These are phyloP conservation scores for Phlyctochytrium planicorne DNA, from an alignment of 192 early-diverging fungal species.

Conservation along the genomic window DNA sequence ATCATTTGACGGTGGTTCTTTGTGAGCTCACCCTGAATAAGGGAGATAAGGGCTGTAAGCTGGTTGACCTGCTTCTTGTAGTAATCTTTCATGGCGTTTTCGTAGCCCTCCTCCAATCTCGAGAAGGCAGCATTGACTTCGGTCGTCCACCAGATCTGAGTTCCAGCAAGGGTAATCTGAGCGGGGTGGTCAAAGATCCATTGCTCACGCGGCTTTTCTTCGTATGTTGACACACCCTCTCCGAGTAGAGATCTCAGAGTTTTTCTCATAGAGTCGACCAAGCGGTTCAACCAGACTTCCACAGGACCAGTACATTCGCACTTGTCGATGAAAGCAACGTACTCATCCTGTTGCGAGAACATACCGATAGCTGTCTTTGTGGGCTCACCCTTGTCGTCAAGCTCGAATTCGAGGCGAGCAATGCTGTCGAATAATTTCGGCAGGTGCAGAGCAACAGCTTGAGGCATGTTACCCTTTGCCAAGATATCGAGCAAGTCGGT, in stretches of 20 bases:
- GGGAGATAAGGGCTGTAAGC: constrained; percentile 56
- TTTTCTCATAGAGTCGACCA: constrained; percentile 57
- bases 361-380: constrained; percentile 66
- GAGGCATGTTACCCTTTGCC: constrained; percentile 64
- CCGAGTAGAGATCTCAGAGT: constrained; percentile 52
- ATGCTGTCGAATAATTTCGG: constrained; percentile 65
- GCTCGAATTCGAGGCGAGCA: constrained; percentile 52
- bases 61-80: constrained; percentile 72
- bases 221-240: constrained; percentile 59
- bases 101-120: constrained; percentile 65
- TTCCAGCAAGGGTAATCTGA: constrained; percentile 62
- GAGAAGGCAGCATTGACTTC: constrained; percentile 66
- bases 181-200: constrained; percentile 71
- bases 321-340: constrained; percentile 51
- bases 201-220: constrained; percentile 70
- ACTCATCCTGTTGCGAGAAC: constrained; percentile 63
- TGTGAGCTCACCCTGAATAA: constrained; percentile 63
- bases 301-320: constrained; percentile 66
- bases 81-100: constrained; percentile 68
- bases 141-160: constrained; percentile 71
- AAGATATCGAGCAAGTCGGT: constrained; percentile 65
- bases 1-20: constrained; percentile 62
- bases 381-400: constrained; percentile 46
- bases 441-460: constrained; percentile 56
- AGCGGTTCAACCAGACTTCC: constrained; percentile 64